Conservation (phyloP, 176 grass and related monocot genomes). For the Areca catechu region DNA sequence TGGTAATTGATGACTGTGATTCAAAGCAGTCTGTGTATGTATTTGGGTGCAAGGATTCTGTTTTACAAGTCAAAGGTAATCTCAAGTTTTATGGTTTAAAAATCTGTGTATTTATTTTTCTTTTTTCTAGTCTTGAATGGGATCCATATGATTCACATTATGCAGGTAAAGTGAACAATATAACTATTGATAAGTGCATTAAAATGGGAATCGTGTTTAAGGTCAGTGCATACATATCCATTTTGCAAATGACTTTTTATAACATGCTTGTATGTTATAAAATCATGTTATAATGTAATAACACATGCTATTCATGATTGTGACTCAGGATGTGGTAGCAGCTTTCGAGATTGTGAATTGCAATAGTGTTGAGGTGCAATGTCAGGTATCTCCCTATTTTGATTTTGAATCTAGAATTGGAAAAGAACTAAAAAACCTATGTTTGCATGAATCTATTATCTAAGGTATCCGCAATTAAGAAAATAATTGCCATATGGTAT, state of each 20-base stretch:
- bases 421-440: too few relatives aligned
- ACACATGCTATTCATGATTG: too few relatives aligned
- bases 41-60: slow-evolving; percentile 54
- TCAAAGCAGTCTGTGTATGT: slow-evolving; percentile 43
- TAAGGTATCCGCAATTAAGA: too few relatives aligned
- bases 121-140: too few relatives aligned
- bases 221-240: slow-evolving; percentile 16
- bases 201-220: slow-evolving; percentile 46
- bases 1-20: slow-evolving; percentile 54
- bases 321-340: slow-evolving; percentile 40
- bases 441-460: too few relatives aligned
- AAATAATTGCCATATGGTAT: too few relatives aligned
- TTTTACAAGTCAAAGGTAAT: slow-evolving; percentile 50
- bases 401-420: too few relatives aligned
- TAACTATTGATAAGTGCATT: slow-evolving; percentile 56
- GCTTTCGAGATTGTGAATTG: slow-evolving; percentile 59
- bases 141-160: background rate
- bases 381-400: slow-evolving; percentile 26
- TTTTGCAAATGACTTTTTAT: background rate
- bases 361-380: slow-evolving; percentile 54
- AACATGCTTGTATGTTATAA: too few relatives aligned
- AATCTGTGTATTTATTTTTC: too few relatives aligned
- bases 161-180: slow-evolving; percentile 60
- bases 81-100: too few relatives aligned
- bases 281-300: too few relatives aligned